phyloP scores from a whole-genome alignment of 306 rosid genomes.

The Vigna angularis region DNA sequence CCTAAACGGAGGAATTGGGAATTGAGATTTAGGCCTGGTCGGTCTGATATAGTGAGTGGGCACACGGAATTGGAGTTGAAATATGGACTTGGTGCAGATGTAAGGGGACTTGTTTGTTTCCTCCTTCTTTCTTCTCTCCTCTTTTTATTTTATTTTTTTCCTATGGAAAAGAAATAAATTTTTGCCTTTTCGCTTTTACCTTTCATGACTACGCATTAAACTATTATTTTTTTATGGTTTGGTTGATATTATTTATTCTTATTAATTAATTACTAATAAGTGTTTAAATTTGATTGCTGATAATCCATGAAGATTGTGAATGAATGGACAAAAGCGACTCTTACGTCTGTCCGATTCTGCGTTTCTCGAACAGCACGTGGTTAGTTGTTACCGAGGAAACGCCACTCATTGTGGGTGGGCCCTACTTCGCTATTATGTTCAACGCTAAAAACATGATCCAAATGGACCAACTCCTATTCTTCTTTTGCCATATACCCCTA shows the following conservation, averaged over 20 bases:
- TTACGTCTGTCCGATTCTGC: slow-evolving; percentile 48
- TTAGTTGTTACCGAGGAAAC: slow-evolving; percentile 59
- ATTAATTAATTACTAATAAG: not conserved
- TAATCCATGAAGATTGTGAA: slow-evolving; percentile 10
- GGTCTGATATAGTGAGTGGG: slow-evolving; percentile 49
- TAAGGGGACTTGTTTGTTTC: slow-evolving; percentile 54
- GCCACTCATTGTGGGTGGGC: slow-evolving; percentile 48
- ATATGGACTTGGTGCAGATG: slow-evolving; percentile 54
- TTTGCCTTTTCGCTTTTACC: slow-evolving; percentile 26
- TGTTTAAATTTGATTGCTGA: not conserved
- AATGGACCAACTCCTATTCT: slow-evolving; percentile 4
- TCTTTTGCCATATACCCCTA: not conserved
- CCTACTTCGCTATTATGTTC: slow-evolving; percentile 50
- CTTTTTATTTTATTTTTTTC: too few relatives aligned
- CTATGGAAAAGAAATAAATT: not conserved
- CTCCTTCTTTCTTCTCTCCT: not conserved
- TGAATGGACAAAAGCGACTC: slow-evolving; percentile 62
- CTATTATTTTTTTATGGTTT: not conserved
- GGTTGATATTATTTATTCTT: not conserved
- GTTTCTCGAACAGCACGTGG: slow-evolving; percentile 79
- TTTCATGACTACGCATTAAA: not conserved
- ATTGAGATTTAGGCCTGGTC: slow-evolving; percentile 50
- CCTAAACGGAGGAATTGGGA: slow-evolving; percentile 52
- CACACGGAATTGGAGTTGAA: slow-evolving; percentile 49
- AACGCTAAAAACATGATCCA: slow-evolving; percentile 60